These are phyloP conservation scores for Penicillium malachiteum DNA, from an alignment of 495 filamentous ascomycete species.

Conservation along the genomic window DNA sequence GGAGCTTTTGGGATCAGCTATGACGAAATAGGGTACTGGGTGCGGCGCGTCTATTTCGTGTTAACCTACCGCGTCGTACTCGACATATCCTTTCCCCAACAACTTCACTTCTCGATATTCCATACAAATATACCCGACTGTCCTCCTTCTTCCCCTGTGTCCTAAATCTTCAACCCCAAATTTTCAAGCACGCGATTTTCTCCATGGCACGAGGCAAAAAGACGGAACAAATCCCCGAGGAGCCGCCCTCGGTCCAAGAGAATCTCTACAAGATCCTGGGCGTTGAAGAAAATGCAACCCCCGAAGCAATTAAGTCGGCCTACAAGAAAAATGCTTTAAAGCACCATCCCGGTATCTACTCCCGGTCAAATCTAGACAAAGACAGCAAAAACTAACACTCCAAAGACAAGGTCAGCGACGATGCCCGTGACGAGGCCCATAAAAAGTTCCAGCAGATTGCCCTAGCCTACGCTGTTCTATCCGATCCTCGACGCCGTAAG, in stretches of 20 bases:
- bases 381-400: background rate
- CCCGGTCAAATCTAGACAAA: background rate
- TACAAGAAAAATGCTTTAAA: constrained; percentile 86
- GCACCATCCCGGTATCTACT: constrained; percentile 79
- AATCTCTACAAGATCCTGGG: constrained; percentile 90
- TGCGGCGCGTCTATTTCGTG: constrained; percentile 26
- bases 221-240: constrained; percentile 17
- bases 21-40: constrained; percentile 14
- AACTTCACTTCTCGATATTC: background rate
- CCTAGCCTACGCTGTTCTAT: constrained; percentile 91
- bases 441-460: constrained; percentile 83
- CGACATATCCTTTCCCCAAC: background rate
- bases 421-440: constrained; percentile 67
- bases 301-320: constrained; percentile 87
- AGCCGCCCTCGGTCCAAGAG: constrained; percentile 52
- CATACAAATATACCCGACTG: background rate
- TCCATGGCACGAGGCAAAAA: constrained; percentile 22
- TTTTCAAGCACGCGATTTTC: background rate
- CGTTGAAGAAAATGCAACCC: constrained; percentile 64
- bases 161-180: background rate
- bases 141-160: background rate
- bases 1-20: constrained; percentile 7
- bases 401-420: constrained; percentile 67
- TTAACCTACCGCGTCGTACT: constrained; percentile 8
- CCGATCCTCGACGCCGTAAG: constrained; percentile 69